Evolutionary conservation across 257 asterid species (phyloP), one percentile per base, ranked within the genome.

Genomic region (Primulina tabacum): DNA sequence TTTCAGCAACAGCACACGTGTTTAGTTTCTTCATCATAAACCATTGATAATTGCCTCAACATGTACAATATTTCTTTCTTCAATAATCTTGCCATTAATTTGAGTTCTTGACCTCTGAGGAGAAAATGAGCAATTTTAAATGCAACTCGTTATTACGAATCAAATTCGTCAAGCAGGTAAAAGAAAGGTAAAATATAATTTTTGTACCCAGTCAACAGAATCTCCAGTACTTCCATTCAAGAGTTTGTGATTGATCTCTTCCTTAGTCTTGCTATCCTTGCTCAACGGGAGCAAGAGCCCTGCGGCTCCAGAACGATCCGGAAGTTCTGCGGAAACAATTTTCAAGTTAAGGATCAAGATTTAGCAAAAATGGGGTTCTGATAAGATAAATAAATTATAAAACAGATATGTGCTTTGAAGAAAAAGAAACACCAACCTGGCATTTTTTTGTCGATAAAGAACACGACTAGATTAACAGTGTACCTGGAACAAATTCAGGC

Each of bases 401-500:
- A 70, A 65, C 38, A 70, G 20, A 60, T 55, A 37, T 1, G 65
- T 43, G 7, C 1, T 53, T 52, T 20, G 43, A 47, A 35, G 57
- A 12, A 64, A 5, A 67, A 56, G 34, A 47, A 38, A 28, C 34
- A 61, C 86, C 34, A 33, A 92, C 98, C 98, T 70, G 97, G 97
- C 76, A 94, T 77, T 68, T 77, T 89, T 73, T 89, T 88, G 78
- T 94, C 99, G 7, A 94, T 43, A 78, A 89, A 94, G 95, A 88
- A 94, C 72, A 94, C 96, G 10, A 94, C 91, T 81, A 94, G 84
- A 78, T 94, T 94, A 34, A 94, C 99, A 2, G 98, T 94, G 75
- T 89, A 91, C 97, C 98, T 92, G 83, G 61, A 79, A 74, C 26
- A 68, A 59, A 69, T 37, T 26, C 58, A 63, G 26, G 38, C 4